These are phyloP conservation scores for Boletus vinaceobasis DNA, from an alignment of 768 basidiomycete genomes.

Conservation along the genomic window DNA sequence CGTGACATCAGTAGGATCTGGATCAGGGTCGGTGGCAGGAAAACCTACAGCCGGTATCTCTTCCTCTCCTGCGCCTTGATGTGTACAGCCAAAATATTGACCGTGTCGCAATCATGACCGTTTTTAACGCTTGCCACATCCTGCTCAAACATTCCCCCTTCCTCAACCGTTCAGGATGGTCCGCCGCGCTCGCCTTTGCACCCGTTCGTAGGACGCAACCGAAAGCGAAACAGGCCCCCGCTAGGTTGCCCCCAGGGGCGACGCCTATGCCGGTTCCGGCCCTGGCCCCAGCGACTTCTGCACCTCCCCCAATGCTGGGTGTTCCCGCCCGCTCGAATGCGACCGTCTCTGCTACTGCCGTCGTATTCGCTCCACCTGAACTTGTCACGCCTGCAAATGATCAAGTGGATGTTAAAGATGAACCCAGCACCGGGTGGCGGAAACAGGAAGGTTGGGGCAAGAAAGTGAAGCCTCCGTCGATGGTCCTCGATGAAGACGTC, in stretches of 20 bases:
- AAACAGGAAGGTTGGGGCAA: conserved; percentile 72
- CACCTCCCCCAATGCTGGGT: conserved; percentile 31
- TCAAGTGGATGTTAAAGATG: conserved; percentile 27
- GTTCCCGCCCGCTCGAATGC: conserved; percentile 26
- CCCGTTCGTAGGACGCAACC: conserved; percentile 64
- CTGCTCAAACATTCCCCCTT: not conserved
- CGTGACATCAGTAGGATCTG: conserved; percentile 22
- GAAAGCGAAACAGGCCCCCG: conserved; percentile 55
- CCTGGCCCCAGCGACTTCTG: conserved; percentile 45
- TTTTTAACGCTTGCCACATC: conserved; percentile 16
- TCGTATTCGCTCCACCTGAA: conserved; percentile 68
- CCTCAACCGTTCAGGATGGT: conserved; percentile 60
- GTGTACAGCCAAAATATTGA: conserved; percentile 35
- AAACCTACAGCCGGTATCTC: conserved; percentile 58
- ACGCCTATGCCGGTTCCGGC: conserved; percentile 43
- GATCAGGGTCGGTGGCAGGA: conserved; percentile 35
- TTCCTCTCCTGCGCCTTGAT: conserved; percentile 41
- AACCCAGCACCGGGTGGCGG: conserved; percentile 34
- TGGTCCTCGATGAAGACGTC: conserved; percentile 86
- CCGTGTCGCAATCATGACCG: conserved; percentile 34
- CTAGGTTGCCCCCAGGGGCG: conserved; percentile 45
- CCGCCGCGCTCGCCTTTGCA: conserved; percentile 84
- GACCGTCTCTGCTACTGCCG: conserved; percentile 52
- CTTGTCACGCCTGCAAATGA: conserved; percentile 36
- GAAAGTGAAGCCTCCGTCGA: conserved; percentile 86